A percentile compares a stretch with the other conserved stretches of the same genome.
phyloP scores from a whole-genome alignment of 768 basidiomycete species.

The Pleurotus giganteus region DNA sequence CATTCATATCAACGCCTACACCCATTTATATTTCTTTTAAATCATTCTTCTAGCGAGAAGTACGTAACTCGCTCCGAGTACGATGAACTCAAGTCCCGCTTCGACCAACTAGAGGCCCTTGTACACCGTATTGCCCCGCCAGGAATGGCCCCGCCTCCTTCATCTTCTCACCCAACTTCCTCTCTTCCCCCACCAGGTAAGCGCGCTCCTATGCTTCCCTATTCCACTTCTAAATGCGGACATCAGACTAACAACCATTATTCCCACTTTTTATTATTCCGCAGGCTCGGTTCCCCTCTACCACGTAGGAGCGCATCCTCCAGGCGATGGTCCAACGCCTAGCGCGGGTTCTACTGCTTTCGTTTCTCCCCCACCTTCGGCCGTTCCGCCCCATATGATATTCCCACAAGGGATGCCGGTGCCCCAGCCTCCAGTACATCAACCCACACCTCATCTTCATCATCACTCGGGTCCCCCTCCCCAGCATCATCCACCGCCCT shows the following conservation, averaged over 20 bases:
- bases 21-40: constrained; percentile 12
- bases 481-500: constrained; percentile 3
- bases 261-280: constrained; percentile 14
- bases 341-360: neutral
- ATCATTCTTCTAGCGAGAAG: constrained; percentile 57
- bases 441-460: neutral
- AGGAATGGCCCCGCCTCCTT: constrained; percentile 28
- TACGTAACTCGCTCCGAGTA: constrained; percentile 77
- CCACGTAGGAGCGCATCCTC: neutral
- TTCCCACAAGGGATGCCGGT: constrained; percentile 1
- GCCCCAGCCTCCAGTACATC: neutral
- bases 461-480: constrained; percentile 6
- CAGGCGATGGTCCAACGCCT: neutral
- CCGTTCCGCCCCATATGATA: neutral
- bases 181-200: constrained; percentile 19
- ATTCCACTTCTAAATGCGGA: constrained; percentile 31
- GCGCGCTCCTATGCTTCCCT: constrained; percentile 18
- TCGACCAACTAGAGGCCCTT: constrained; percentile 59
- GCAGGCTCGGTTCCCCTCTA: constrained; percentile 17
- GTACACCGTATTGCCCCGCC: constrained; percentile 28
- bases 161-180: constrained; percentile 14
- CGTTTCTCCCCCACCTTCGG: neutral
- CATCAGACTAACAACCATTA: constrained; percentile 27
- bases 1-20: neutral
- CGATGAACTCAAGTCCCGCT: constrained; percentile 67